Percentiles rank a stretch among this genome's conserved stretches.
phyloP scores from a whole-genome alignment of 2,329 filamentous ascomycete species.

The Coleophoma cylindrospora region DNA sequence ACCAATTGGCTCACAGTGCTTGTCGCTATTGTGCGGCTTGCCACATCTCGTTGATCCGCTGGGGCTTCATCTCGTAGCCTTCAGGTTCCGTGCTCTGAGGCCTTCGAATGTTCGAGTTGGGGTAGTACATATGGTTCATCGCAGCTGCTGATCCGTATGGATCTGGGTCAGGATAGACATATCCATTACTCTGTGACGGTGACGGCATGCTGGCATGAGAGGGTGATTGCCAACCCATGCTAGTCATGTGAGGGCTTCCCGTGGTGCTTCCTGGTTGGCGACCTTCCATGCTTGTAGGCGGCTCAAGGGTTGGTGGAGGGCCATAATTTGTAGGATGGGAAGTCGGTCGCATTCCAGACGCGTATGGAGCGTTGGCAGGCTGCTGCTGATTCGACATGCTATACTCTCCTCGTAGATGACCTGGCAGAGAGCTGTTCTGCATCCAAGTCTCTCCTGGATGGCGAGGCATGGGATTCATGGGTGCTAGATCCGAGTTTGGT shows the following conservation, averaged over 20 bases:
- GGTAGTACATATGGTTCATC: conserved; percentile 66
- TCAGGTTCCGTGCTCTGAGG: conserved; percentile 72
- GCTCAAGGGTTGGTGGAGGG: conserved; percentile 74
- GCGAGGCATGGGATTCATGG: conserved; percentile 56
- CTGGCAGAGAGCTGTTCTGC: conserved; percentile 72
- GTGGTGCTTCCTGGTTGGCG: conserved; percentile 66
- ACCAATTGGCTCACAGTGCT: background rate
- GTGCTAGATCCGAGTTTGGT: conserved; percentile 69
- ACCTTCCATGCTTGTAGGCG: conserved; percentile 72
- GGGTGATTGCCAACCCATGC: conserved; percentile 77
- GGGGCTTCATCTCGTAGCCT: conserved; percentile 56
- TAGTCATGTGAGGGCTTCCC: conserved; percentile 79
- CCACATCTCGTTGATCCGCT: conserved; percentile 48
- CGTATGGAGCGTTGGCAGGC: conserved; percentile 52
- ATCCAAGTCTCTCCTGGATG: conserved; percentile 59
- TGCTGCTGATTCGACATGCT: conserved; percentile 49
- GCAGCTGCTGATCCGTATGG: conserved; percentile 56
- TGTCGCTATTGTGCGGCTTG: conserved; percentile 36
- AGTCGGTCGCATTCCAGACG: conserved; percentile 57
- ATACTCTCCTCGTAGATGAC: conserved; percentile 70
- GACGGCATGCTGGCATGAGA: conserved; percentile 58
- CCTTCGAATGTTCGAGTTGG: conserved; percentile 61
- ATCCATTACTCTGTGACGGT: conserved; percentile 57
- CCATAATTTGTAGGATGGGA: conserved; percentile 81
- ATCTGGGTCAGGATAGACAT: conserved; percentile 82